These are phyloP conservation scores for Purpureocillium takamizusanense DNA, from an alignment of 2,329 filamentous ascomycete species.

Conservation along the genomic window DNA sequence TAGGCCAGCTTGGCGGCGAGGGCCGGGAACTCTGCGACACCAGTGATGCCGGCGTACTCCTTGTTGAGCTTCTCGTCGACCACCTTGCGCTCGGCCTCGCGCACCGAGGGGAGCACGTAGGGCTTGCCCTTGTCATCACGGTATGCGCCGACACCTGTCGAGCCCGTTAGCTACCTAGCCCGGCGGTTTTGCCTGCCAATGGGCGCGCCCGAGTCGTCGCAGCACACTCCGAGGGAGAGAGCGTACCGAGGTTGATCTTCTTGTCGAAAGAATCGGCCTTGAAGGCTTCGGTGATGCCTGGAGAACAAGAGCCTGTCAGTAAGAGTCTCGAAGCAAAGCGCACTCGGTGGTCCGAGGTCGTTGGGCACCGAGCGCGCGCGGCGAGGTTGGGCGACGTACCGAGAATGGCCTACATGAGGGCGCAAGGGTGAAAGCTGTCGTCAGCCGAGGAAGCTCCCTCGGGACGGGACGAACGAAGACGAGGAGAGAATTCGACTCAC, in stretches of 20 bases:
- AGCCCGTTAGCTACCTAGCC: not conserved
- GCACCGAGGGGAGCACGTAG: slow-evolving; percentile 91
- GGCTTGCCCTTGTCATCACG: slow-evolving; percentile 97
- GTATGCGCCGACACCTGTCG: slow-evolving; percentile 87
- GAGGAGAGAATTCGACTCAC: slow-evolving; percentile 5
- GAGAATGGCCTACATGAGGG: slow-evolving; percentile 56
- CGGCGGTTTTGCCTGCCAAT: not conserved
- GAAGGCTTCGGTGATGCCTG: slow-evolving; percentile 94
- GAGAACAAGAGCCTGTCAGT: slow-evolving; percentile 12
- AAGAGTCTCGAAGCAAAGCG: too few species aligned
- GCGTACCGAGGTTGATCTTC: slow-evolving; percentile 93
- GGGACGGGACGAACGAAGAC: not conserved
- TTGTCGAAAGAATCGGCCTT: slow-evolving; percentile 88
- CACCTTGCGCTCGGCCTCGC: slow-evolving; percentile 79
- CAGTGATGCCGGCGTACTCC: slow-evolving; percentile 97
- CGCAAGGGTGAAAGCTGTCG: not conserved
- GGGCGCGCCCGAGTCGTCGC: too few species aligned
- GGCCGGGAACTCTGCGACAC: slow-evolving; percentile 87
- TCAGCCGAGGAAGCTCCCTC: slow-evolving; percentile 1
- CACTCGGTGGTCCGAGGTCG: too few species aligned
- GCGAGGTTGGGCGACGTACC: slow-evolving; percentile 38
- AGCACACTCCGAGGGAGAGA: slow-evolving; percentile 3
- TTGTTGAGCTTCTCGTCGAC: slow-evolving; percentile 76
- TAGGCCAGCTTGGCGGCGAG: slow-evolving; percentile 88
- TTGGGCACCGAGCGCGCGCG: slow-evolving; percentile 2